A percentile compares a stretch with the other conserved stretches of the same genome.
These are phyloP conservation scores for Tephrocybe sp. DNA, from an alignment of 768 basidiomycete genomes.

Conservation along the genomic window DNA sequence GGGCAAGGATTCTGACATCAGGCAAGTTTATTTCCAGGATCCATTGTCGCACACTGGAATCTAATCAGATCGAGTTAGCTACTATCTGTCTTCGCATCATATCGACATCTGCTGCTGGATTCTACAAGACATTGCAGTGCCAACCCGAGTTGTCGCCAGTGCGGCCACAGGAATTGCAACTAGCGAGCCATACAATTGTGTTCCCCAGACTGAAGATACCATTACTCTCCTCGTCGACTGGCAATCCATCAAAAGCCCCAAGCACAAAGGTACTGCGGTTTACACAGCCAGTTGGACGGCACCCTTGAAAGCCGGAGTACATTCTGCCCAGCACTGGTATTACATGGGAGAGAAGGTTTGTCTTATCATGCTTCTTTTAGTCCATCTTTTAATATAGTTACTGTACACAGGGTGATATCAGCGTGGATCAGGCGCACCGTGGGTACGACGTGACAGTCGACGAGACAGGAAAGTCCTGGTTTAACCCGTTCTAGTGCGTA, in stretches of 20 bases:
- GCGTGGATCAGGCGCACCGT: constrained; percentile 90
- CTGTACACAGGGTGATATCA: constrained; percentile 74
- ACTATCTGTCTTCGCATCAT: constrained; percentile 94
- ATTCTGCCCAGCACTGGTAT: constrained; percentile 91
- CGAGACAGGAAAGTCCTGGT: constrained; percentile 80
- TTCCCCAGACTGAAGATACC: constrained; percentile 86
- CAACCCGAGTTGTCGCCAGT: constrained; percentile 86
- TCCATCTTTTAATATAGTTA: constrained; percentile 6
- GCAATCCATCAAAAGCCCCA: constrained; percentile 74
- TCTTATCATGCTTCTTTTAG: not conserved
- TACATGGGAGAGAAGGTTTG: constrained; percentile 89
- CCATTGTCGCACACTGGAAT: not conserved
- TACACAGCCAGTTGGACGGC: constrained; percentile 97
- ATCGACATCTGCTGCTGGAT: constrained; percentile 90
- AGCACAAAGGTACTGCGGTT: constrained; percentile 81
- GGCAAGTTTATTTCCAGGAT: constrained; percentile 31
- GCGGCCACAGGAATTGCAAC: constrained; percentile 92
- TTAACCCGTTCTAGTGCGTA: constrained; percentile 88
- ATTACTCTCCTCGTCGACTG: constrained; percentile 95
- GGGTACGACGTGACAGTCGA: constrained; percentile 90
- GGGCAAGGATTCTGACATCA: constrained; percentile 91
- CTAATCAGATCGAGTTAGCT: constrained; percentile 40
- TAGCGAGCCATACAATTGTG: constrained; percentile 84
- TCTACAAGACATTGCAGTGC: constrained; percentile 68
- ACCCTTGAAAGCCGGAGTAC: constrained; percentile 84